phyloP scores from a whole-genome alignment of 192 early-diverging fungal species.

The Mortierella antarctica region DNA sequence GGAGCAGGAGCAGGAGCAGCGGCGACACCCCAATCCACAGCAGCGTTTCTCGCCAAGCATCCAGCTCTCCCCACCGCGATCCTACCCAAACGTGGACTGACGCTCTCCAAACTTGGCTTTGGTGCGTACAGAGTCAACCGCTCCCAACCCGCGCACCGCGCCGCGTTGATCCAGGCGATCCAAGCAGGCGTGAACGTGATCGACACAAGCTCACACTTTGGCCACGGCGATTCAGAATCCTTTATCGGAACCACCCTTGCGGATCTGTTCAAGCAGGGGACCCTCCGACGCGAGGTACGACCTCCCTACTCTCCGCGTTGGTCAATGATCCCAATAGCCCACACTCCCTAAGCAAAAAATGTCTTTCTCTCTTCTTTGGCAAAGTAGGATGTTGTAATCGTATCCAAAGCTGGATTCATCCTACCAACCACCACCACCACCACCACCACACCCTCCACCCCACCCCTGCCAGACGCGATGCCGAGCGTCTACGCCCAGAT shows the following conservation, averaged over 20 bases:
- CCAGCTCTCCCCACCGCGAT: slow-evolving; percentile 43
- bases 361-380: background rate
- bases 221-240: slow-evolving; percentile 68
- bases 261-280: slow-evolving; percentile 32
- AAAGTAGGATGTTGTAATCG: slow-evolving; percentile 53
- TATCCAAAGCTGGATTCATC: slow-evolving; percentile 66
- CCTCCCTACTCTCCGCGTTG: background rate
- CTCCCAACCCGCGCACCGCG: slow-evolving; percentile 49
- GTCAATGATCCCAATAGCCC: background rate
- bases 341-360: background rate
- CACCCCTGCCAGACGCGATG: background rate
- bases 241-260: slow-evolving; percentile 65
- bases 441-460: background rate
- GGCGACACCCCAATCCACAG: slow-evolving; percentile 41
- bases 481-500: slow-evolving; percentile 55
- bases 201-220: slow-evolving; percentile 81
- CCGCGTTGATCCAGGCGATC: slow-evolving; percentile 67
- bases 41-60: slow-evolving; percentile 29
- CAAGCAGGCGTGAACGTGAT: slow-evolving; percentile 75
- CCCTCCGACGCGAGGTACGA: slow-evolving; percentile 60
- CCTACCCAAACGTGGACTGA: slow-evolving; percentile 55
- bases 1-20: background rate
- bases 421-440: slow-evolving; percentile 5
- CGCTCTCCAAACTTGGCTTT: slow-evolving; percentile 71
- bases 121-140: slow-evolving; percentile 69